A percentile compares a stretch with the other conserved stretches of the same genome.
These are phyloP conservation scores for Dothidotthia symphoricarpi DNA, from an alignment of 2,329 filamentous ascomycete genomes.

Conservation along the genomic window DNA sequence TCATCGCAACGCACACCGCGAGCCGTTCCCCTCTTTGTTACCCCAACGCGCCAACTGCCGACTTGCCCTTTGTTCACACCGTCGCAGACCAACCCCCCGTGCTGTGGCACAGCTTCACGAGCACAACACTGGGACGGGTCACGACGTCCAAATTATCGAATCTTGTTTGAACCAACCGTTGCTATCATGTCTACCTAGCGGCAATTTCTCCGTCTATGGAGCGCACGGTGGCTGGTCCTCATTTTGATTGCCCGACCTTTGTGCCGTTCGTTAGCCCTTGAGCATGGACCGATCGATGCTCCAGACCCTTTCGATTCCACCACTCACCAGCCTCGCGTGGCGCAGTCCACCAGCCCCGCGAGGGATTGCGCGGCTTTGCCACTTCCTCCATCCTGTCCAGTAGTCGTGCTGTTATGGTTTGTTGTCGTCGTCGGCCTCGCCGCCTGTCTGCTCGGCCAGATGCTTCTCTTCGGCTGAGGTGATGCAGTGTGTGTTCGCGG, in stretches of 20 bases:
- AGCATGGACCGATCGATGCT: constrained; percentile 4
- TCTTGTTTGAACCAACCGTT: constrained; percentile 21
- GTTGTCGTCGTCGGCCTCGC: no score
- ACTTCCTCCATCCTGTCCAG: constrained; percentile 17
- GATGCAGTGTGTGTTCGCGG: constrained; percentile 83
- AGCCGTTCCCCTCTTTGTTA: no score
- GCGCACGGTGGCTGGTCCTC: constrained; percentile 6
- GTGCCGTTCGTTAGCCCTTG: background rate
- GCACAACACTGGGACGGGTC: constrained; percentile 3
- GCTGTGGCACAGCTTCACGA: constrained; percentile 8
- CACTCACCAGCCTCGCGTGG: constrained; percentile 18
- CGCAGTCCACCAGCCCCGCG: constrained; percentile 28
- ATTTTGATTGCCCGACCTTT: constrained; percentile 13
- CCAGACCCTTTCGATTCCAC: constrained; percentile 4
- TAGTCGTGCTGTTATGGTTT: constrained; percentile 5
- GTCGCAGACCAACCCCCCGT: constrained; percentile 7
- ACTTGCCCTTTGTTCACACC: no score
- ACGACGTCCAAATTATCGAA: constrained; percentile 12
- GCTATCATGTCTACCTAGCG: constrained; percentile 15
- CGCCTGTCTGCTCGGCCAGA: constrained; percentile 47
- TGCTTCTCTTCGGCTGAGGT: constrained; percentile 74
- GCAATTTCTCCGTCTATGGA: constrained; percentile 3
- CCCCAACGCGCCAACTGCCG: no score
- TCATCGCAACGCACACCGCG: constrained; percentile 3
- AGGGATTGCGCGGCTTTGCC: constrained; percentile 24